phyloP scores from a whole-genome alignment of 164 flowering plant species.

The Aristolochia californica region DNA sequence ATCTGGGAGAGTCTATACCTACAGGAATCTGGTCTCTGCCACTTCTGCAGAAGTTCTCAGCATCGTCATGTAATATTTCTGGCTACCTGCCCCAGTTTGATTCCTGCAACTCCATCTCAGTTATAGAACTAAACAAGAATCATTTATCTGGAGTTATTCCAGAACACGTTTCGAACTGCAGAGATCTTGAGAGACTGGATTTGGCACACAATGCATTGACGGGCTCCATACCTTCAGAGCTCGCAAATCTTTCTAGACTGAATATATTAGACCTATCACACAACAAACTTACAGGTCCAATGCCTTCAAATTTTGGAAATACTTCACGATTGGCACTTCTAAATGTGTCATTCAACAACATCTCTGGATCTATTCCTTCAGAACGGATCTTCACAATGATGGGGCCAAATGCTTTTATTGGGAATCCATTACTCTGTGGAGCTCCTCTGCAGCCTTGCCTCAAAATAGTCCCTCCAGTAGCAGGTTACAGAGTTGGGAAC shows the following conservation, averaged over 20 bases:
- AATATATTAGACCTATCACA: slow-evolving; percentile 46
- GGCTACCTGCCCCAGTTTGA: slow-evolving; percentile 56
- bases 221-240: slow-evolving; percentile 46
- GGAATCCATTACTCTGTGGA: slow-evolving; percentile 77
- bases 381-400: slow-evolving; percentile 32
- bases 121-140: slow-evolving; percentile 49
- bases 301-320: slow-evolving; percentile 39
- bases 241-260: slow-evolving; percentile 43
- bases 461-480: slow-evolving; percentile 17
- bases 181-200: slow-evolving; percentile 32
- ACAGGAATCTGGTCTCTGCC: slow-evolving; percentile 52
- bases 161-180: slow-evolving; percentile 38
- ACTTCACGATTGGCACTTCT: slow-evolving; percentile 41
- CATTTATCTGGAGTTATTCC: slow-evolving; percentile 47
- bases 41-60: slow-evolving; percentile 65
- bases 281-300: slow-evolving; percentile 48
- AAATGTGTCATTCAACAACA: slow-evolving; percentile 69
- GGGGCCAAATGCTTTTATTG: slow-evolving; percentile 58
- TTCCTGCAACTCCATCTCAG: slow-evolving; percentile 43
- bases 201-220: slow-evolving; percentile 39
- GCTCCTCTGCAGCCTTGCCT: slow-evolving; percentile 54
- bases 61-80: slow-evolving; percentile 53
- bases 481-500: slow-evolving; percentile 22
- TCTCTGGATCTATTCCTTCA: slow-evolving; percentile 66
- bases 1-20: slow-evolving; percentile 52